Base-by-base conservation (phyloP, 1,284 basidiomycete genomes). In the Microbotryomycetes sp. region DNA sequence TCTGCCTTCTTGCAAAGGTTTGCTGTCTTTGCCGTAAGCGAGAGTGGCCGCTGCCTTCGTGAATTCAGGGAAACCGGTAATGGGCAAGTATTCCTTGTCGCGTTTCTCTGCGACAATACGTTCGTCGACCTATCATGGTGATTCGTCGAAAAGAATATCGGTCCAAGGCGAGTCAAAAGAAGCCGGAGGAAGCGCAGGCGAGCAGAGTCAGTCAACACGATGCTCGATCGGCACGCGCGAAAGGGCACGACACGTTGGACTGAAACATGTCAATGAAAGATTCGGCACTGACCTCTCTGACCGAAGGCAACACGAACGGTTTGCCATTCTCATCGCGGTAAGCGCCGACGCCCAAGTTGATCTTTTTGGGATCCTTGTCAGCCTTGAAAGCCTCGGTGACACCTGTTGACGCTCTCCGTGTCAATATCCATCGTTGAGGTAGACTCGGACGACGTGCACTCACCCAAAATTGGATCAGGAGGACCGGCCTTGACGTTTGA, bases 1-100 rank as follows among this genome's bases (percentile, higher is more conserved):
- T 63, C 88, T 78, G 74, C 85, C 85, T 73, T 87, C 82, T 67
- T 83, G 82, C 56, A 97, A 75, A 15, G 89, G 89, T 47, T 76
- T 78, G 68, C 86, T 88, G 72, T 92, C 86, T 58, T 81, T 80
- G 61, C 96, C 92, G 76, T 97, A 97, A 22, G 96, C 96, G 57
- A 98, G 83, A 75, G 89, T 84, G 59, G 88, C 87, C 23, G 96
- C 93, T 62, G 87, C 86, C 77, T 87, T 86, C 73, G 88, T 93
- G 78, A 97, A 97, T 59, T 87, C 83, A 47, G 85, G 79, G 56
- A 92, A 85, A 76, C 92, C 92, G 58, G 90, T 94, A 77, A 98
- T 98, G 67, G 92, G 92, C 54, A 97, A 84, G 79, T 98, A 98
- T 79, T 98, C 94, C 81, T 98, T 97, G 85, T 98, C 94, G 51